phyloP scores from a whole-genome alignment of 805 yeast genomes.

The Candida tammaniensis region DNA sequence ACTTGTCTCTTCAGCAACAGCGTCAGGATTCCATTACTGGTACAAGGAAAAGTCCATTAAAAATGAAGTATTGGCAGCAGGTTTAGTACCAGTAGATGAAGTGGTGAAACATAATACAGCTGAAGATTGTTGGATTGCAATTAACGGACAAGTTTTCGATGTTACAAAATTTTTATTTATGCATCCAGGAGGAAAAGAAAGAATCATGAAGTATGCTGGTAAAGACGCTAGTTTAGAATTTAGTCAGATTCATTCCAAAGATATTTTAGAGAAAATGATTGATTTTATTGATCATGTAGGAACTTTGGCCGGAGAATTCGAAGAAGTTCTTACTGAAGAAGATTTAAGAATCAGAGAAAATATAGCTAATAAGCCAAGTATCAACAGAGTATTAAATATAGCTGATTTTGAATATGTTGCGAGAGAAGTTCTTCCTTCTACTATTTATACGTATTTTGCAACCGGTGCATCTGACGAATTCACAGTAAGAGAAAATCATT shows the following conservation, averaged over 20 bases:
- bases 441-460: slow-evolving; percentile 30
- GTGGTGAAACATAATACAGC: slow-evolving; percentile 15
- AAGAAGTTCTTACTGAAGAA: slow-evolving; percentile 11
- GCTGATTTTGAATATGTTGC: slow-evolving; percentile 41
- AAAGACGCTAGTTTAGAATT: slow-evolving; percentile 50
- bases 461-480: slow-evolving; percentile 88
- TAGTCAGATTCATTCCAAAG: slow-evolving; percentile 38
- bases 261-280: slow-evolving; percentile 16
- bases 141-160: slow-evolving; percentile 34
- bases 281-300: slow-evolving; percentile 10
- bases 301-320: slow-evolving; percentile 9
- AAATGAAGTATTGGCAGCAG: too few relatives aligned
- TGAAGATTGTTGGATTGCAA: slow-evolving; percentile 28
- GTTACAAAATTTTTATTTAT: slow-evolving; percentile 33
- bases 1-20: too few relatives aligned
- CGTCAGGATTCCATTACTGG: too few relatives aligned
- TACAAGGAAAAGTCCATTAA: too few relatives aligned
- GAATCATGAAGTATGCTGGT: slow-evolving; percentile 52
- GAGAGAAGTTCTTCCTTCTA: slow-evolving; percentile 24
- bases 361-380: slow-evolving; percentile 8
- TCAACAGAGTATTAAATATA: slow-evolving; percentile 23
- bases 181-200: slow-evolving; percentile 54
- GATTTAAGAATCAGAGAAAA: slow-evolving; percentile 3
- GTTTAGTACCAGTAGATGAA: slow-evolving; percentile 15
- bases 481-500: slow-evolving; percentile 80